A percentile compares a stretch with the other conserved stretches of the same genome.
Conservation (phyloP, 306 rosid genomes). For the Citrullus colocynthis region DNA sequence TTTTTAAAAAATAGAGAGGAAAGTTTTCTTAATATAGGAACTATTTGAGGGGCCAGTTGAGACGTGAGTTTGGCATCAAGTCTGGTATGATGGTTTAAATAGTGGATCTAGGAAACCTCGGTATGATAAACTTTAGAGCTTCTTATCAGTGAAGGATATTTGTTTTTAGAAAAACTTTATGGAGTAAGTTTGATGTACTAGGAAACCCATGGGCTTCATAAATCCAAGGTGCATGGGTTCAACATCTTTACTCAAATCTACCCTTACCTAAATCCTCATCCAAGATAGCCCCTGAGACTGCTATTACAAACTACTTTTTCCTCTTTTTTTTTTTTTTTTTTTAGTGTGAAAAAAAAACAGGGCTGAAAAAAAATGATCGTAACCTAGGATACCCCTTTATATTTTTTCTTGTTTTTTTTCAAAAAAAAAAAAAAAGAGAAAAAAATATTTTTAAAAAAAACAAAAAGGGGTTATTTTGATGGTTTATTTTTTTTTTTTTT, state of each 20-base stretch:
- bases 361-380: too few species aligned
- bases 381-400: too few species aligned
- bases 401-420: too few species aligned
- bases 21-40: background rate
- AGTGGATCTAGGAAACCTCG: background rate
- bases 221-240: background rate
- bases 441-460: too few species aligned
- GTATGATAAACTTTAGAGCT: background rate
- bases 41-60: background rate
- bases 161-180: background rate
- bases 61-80: background rate
- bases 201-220: background rate
- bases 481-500: too few species aligned
- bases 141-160: too few species aligned
- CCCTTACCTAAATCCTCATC: background rate
- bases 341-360: too few species aligned
- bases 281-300: background rate
- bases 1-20: background rate
- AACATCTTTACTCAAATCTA: background rate
- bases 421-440: too few species aligned
- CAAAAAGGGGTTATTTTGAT: too few species aligned
- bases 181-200: background rate
- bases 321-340: too few species aligned
- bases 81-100: background rate
- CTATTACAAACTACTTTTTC: too few species aligned